phyloP scores from a whole-genome alignment of 2,329 filamentous ascomycete genomes.

The Zelopaecilomyces penicillatus region DNA sequence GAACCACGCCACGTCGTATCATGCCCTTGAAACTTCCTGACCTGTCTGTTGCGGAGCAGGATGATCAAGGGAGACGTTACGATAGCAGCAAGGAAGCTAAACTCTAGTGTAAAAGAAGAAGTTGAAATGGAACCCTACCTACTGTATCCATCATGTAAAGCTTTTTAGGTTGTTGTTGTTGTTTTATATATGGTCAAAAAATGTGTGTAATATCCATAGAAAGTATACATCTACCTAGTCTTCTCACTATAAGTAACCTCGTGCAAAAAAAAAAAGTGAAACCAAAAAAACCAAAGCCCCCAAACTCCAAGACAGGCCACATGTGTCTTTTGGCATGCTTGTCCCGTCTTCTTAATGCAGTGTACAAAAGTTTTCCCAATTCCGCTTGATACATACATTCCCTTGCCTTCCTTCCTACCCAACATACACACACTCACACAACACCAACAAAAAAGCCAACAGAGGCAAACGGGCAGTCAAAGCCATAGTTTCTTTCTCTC shows the following conservation, averaged over 20 bases:
- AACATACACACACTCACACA: no score
- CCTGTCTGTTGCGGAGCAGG: conserved; percentile 66
- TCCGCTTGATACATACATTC: no score
- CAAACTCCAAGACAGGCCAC: conserved; percentile 3
- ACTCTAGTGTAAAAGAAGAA: conserved; percentile 20
- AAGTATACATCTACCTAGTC: conserved; percentile 8
- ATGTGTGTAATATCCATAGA: conserved; percentile 5
- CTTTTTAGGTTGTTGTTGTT: background rate
- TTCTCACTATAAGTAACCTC: background rate
- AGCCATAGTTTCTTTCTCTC: background rate
- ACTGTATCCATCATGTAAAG: background rate
- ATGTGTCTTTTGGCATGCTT: no score
- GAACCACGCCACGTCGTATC: conserved; percentile 59
- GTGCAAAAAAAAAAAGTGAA: conserved; percentile 1
- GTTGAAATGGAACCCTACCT: background rate
- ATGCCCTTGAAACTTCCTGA: conserved; percentile 67
- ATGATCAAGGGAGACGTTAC: conserved; percentile 65
- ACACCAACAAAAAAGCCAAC: no score
- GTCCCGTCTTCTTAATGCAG: no score
- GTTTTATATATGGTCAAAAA: background rate
- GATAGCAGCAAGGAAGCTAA: conserved; percentile 50
- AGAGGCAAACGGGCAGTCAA: no score
- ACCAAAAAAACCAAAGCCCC: background rate
- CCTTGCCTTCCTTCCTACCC: no score
- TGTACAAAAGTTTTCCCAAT: no score